Evolutionary conservation across 805 yeast genomes (phyloP).

Genomic region (Limtongia smithiae): DNA sequence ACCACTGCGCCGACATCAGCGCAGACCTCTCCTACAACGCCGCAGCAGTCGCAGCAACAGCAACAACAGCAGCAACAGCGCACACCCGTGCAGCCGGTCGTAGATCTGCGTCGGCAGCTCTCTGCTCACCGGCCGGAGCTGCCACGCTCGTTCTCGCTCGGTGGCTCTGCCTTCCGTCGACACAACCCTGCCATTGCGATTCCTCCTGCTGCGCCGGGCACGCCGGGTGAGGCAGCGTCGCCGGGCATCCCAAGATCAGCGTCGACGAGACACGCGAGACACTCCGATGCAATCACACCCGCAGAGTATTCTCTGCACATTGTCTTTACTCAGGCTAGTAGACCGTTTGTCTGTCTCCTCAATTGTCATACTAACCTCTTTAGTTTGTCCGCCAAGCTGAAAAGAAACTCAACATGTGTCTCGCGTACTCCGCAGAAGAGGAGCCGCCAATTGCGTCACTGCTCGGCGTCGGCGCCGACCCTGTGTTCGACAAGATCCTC

Average conservation of each 20-base stretch:
- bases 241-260: too few species aligned
- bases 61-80: not conserved
- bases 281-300: constrained; percentile 60
- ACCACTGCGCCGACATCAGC: not conserved
- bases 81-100: not conserved
- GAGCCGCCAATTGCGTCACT: constrained; percentile 80
- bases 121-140: constrained; percentile 15
- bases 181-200: too few species aligned
- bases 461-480: constrained; percentile 81
- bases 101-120: constrained; percentile 9
- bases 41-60: not conserved
- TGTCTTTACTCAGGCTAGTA: constrained; percentile 68
- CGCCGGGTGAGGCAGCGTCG: too few species aligned
- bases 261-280: too few species aligned
- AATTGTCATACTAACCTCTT: not conserved
- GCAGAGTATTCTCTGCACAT: constrained; percentile 93
- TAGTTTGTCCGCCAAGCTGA: constrained; percentile 88
- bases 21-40: not conserved
- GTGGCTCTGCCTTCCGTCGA: constrained; percentile 10
- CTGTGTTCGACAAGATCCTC: constrained; percentile 79
- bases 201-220: too few species aligned
- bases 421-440: constrained; percentile 57
- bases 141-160: constrained; percentile 19
- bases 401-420: constrained; percentile 70
- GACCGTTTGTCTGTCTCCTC: not conserved